A percentile compares a stretch with the other conserved stretches of the same genome.
Conservation (phyloP, 192 early-diverging fungal species). For the Obelidium mucronatum region DNA sequence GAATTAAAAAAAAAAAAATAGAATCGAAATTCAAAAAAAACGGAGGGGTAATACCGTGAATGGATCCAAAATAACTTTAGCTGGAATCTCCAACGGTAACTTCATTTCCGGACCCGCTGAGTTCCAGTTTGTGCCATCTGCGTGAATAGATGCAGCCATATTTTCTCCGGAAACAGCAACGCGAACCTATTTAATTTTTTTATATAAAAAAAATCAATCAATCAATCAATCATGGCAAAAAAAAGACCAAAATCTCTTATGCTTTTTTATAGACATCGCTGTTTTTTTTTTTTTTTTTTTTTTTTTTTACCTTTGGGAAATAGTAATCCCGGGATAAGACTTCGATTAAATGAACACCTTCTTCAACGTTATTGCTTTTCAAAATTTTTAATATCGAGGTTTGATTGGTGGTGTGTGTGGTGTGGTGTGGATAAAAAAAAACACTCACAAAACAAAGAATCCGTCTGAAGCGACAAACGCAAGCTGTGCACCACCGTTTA, state of each 20-base stretch:
- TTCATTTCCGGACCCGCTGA: slow-evolving; percentile 31
- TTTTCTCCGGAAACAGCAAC: slow-evolving; percentile 17
- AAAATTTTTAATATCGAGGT: slow-evolving; percentile 4
- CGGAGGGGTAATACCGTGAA: slow-evolving; percentile 40
- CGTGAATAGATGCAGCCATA: slow-evolving; percentile 33
- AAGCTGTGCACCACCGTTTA: slow-evolving; percentile 43
- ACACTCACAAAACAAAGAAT: slow-evolving; percentile 46
- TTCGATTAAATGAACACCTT: slow-evolving; percentile 48
- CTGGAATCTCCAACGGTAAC: slow-evolving; percentile 33
- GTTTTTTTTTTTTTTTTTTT: no score
- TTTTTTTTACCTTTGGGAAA: slow-evolving; percentile 43
- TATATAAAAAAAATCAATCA: no score
- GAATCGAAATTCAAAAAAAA: not conserved
- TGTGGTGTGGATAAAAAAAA: not conserved
- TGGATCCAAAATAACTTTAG: slow-evolving; percentile 13
- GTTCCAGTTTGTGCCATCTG: slow-evolving; percentile 38
- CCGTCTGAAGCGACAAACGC: slow-evolving; percentile 51
- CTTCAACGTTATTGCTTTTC: slow-evolving; percentile 41
- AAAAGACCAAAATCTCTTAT: no score
- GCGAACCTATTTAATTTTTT: slow-evolving; percentile 25
- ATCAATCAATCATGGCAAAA: no score
- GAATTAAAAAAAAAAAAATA: not conserved
- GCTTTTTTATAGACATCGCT: slow-evolving; percentile 24
- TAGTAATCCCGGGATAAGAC: slow-evolving; percentile 38
- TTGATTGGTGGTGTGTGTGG: not conserved